These are phyloP conservation scores for Aspergillus sp. DNA, from an alignment of 2,329 filamentous ascomycete genomes.

Conservation along the genomic window DNA sequence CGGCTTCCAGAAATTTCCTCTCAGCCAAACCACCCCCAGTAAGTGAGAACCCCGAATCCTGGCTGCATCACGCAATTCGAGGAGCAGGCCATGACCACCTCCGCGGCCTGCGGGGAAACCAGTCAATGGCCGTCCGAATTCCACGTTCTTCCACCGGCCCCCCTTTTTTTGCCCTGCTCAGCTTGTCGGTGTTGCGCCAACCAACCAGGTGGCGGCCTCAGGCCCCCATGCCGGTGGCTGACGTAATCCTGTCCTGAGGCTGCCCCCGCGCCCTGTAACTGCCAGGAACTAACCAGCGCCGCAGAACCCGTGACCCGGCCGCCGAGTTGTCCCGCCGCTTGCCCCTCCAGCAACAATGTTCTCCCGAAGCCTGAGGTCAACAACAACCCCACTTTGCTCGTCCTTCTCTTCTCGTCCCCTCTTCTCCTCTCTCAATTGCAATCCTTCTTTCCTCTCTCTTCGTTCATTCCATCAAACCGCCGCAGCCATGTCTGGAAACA, in stretches of 20 bases:
- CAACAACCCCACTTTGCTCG: constrained; percentile 46
- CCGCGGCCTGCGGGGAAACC: neutral
- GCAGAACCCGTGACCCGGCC: constrained; percentile 21
- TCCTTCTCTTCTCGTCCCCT: constrained; percentile 38
- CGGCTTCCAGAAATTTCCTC: neutral
- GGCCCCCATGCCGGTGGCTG: constrained; percentile 5
- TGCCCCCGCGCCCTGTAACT: neutral
- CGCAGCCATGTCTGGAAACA: constrained; percentile 66
- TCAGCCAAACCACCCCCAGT: neutral
- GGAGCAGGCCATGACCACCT: neutral
- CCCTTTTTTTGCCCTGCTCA: neutral
- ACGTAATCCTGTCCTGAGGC: constrained; percentile 8
- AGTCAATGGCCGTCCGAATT: neutral
- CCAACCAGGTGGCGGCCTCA: constrained; percentile 10
- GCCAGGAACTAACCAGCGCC: neutral
- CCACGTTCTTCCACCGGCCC: constrained; percentile 2
- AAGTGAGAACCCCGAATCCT: neutral
- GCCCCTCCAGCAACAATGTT: constrained; percentile 43
- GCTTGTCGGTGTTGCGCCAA: neutral
- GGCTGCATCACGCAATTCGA: neutral
- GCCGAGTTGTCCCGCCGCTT: constrained; percentile 23
- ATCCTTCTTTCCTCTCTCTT: constrained; percentile 34
- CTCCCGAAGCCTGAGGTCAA: constrained; percentile 40
- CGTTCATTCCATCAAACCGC: constrained; percentile 64
- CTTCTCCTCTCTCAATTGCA: constrained; percentile 34